Percentiles rank a stretch among this genome's conserved stretches.
phyloP scores from a whole-genome alignment of 129 eudicot genomes.

The Logfia minima region DNA sequence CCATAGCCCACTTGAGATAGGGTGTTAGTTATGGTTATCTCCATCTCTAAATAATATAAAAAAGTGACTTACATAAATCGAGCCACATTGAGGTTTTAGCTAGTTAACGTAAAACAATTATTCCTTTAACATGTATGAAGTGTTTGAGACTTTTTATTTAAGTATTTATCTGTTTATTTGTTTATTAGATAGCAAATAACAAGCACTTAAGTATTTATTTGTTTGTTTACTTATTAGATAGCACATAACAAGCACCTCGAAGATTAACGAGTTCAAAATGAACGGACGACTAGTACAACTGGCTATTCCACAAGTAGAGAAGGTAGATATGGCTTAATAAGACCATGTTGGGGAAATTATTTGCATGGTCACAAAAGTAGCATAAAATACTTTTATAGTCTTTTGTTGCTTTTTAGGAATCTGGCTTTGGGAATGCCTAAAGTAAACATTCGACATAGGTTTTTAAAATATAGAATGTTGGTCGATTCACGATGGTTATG shows the following conservation, averaged over 20 bases:
- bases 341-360: slow-evolving; percentile 25
- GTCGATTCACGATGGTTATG: slow-evolving; percentile 33
- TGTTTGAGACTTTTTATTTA: too few relatives aligned
- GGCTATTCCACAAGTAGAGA: not conserved
- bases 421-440: slow-evolving; percentile 2
- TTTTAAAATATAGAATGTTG: slow-evolving; percentile 14
- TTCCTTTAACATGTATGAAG: too few relatives aligned
- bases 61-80: not conserved
- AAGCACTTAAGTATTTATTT: not conserved
- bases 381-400: not conserved
- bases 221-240: too few relatives aligned
- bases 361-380: slow-evolving; percentile 34
- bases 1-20: too few relatives aligned
- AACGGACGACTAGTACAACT: not conserved
- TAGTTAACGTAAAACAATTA: not conserved
- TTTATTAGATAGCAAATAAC: not conserved
- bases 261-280: too few relatives aligned
- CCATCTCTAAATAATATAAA: not conserved
- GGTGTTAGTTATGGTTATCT: too few relatives aligned
- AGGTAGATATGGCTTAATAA: slow-evolving; percentile 25
- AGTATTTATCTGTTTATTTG: not conserved
- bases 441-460: slow-evolving; percentile 24
- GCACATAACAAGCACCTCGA: not conserved
- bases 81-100: not conserved
- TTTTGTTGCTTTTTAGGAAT: slow-evolving; percentile 23